Percentiles rank a stretch among this genome's conserved stretches.
phyloP scores from a whole-genome alignment of 2,329 filamentous ascomycete genomes.

The Fusarium sp. region DNA sequence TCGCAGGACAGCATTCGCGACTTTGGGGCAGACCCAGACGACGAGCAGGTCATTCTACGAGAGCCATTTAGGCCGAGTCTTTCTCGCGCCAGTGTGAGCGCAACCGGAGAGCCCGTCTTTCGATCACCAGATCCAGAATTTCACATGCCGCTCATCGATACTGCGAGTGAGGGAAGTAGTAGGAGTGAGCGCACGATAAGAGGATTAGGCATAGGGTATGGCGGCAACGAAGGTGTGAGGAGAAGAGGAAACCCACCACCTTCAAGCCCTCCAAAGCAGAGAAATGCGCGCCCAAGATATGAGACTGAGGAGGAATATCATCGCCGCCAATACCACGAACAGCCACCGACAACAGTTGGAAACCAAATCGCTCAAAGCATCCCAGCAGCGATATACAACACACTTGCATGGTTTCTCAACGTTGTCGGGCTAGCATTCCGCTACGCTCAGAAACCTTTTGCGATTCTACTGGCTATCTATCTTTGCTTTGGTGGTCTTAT shows the following conservation, averaged over 20 bases:
- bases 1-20: slow-evolving; percentile 67
- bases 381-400: slow-evolving; percentile 51
- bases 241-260: slow-evolving; percentile 33
- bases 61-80: slow-evolving; percentile 66
- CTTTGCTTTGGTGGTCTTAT: slow-evolving; percentile 67
- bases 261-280: slow-evolving; percentile 41
- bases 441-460: slow-evolving; percentile 71
- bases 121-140: slow-evolving; percentile 61
- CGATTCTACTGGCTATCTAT: slow-evolving; percentile 68
- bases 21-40: slow-evolving; percentile 62
- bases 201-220: slow-evolving; percentile 35
- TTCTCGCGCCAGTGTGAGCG: slow-evolving; percentile 48
- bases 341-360: slow-evolving; percentile 32
- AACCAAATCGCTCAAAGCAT: slow-evolving; percentile 49
- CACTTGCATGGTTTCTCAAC: slow-evolving; percentile 61
- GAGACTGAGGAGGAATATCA: slow-evolving; percentile 29
- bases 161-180: slow-evolving; percentile 49
- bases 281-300: slow-evolving; percentile 23
- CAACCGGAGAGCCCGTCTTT: slow-evolving; percentile 32
- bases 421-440: slow-evolving; percentile 68
- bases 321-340: slow-evolving; percentile 12
- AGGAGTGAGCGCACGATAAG: slow-evolving; percentile 49
- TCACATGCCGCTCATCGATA: slow-evolving; percentile 60
- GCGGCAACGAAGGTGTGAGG: slow-evolving; percentile 41
- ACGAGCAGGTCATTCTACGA: slow-evolving; percentile 64